A percentile compares a stretch with the other conserved stretches of the same genome.
phyloP scores from a whole-genome alignment of 768 basidiomycete genomes.

The Mrakia blollopis region DNA sequence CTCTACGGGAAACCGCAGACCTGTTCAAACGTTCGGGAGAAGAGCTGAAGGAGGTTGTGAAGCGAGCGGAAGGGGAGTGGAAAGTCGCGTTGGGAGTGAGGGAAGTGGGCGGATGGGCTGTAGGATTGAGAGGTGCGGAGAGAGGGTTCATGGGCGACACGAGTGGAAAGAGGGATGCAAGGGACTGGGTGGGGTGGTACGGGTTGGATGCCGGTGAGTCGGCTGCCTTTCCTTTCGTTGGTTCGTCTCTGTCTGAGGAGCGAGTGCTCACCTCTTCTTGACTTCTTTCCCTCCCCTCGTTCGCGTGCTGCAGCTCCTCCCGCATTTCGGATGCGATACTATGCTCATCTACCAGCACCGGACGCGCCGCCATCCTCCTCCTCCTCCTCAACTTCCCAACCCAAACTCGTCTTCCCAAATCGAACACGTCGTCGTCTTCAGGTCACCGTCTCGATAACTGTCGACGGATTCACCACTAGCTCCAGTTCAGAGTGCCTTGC shows the following conservation, averaged over 20 bases:
- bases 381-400: background rate
- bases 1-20: conserved; percentile 1
- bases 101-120: conserved; percentile 6
- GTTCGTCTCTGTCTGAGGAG: too few species aligned
- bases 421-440: conserved; percentile 8
- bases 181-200: conserved; percentile 20
- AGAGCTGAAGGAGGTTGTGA: conserved; percentile 2
- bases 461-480: background rate
- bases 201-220: conserved; percentile 10
- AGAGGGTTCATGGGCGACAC: conserved; percentile 1
- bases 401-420: conserved; percentile 17
- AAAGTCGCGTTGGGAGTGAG: conserved; percentile 2
- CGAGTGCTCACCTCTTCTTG: background rate
- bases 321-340: background rate
- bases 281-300: background rate
- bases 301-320: background rate
- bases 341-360: conserved; percentile 17
- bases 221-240: background rate
- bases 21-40: background rate
- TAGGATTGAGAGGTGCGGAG: background rate
- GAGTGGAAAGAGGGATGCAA: conserved; percentile 11
- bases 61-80: conserved; percentile 3
- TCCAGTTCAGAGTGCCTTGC: background rate
- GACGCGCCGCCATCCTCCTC: background rate
- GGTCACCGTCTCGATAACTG: background rate